phyloP scores from a whole-genome alignment of 306 rosid species.

The Canavalia gladiata region DNA sequence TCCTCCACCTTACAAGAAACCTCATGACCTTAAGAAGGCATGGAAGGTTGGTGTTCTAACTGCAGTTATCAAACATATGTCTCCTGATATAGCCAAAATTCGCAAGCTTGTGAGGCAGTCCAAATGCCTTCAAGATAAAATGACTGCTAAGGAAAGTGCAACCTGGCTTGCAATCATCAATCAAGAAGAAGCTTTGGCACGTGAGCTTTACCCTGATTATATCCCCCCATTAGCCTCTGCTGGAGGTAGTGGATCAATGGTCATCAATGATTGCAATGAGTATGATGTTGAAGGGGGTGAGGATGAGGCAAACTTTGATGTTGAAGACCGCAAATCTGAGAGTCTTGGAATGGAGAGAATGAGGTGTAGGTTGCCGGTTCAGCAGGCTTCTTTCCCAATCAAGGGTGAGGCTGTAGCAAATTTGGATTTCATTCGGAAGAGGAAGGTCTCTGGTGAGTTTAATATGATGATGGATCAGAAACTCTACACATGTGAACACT shows the following conservation, averaged over 20 bases:
- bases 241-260: constrained; percentile 68
- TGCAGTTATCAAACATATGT: constrained; percentile 85
- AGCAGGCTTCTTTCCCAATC: constrained; percentile 56
- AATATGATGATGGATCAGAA: constrained; percentile 59
- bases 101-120: constrained; percentile 88
- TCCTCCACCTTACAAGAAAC: constrained; percentile 88
- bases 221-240: constrained; percentile 58
- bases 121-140: constrained; percentile 82
- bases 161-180: constrained; percentile 87
- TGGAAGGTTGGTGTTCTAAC: constrained; percentile 79
- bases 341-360: constrained; percentile 63
- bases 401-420: constrained; percentile 61
- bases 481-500: constrained; percentile 61
- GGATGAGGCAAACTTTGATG: constrained; percentile 64
- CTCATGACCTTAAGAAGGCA: constrained; percentile 65
- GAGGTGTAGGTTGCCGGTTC: constrained; percentile 49
- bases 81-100: constrained; percentile 79
- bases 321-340: constrained; percentile 66
- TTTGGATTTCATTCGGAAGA: constrained; percentile 66
- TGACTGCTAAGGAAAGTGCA: constrained; percentile 89
- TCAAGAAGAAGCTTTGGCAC: constrained; percentile 79
- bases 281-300: constrained; percentile 80
- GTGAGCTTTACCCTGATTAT: constrained; percentile 68
- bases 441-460: constrained; percentile 59
- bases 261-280: constrained; percentile 67